Base-by-base conservation (phyloP, 169 alveolate species). In the Eimeria acervulina region DNA sequence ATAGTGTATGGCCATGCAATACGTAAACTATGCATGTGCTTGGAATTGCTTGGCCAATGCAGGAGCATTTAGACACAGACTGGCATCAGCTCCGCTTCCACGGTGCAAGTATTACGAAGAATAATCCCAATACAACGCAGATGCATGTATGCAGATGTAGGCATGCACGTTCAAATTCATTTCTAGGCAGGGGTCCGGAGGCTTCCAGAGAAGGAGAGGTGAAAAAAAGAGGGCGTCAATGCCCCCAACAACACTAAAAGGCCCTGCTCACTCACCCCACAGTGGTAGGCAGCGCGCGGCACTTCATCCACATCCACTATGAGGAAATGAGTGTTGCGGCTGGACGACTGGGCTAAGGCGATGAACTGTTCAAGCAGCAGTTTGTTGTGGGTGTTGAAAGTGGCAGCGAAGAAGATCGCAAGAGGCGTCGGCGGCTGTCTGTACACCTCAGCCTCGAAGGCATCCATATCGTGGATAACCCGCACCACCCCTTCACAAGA, bases 221-320 rank as follows among this genome's bases (percentile, higher is more conserved):
- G 2, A 63, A 26, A 63, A n/a, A 38, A 26, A n/a, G 33, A 1
- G 74, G 74, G 26, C 68, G 19, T 3, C 68, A n/a, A 21, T 59
- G 28, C n/a, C 19, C n/a, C 8, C 68, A 59, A 21, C 19, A 17
- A 51, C 6, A 51, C 15, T 10, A 51, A 51, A n/a, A n/a, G n/a
- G 28, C 17, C 19, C 68, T 42, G 90, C 66, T 36, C 28, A n/a
- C 96, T 44, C 44, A 93, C 96, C 6, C 93, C 55, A 23, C 93
- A 87, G 63, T 93, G 96, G 66, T 93, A 93, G 10, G 96, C 96
- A 23, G 96, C 96, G 8, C 96, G 80, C n/a, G 96, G 96, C 76
- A 93, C 96, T 59, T 78, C 91, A 78, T 93, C 96, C 42, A 87
- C 89, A 78, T 93, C 96, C 13, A 93, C 61, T 19, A 93, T 40